Evolutionary conservation across 306 rosid genomes (phyloP).

Genomic region (Dryas drummondii): DNA sequence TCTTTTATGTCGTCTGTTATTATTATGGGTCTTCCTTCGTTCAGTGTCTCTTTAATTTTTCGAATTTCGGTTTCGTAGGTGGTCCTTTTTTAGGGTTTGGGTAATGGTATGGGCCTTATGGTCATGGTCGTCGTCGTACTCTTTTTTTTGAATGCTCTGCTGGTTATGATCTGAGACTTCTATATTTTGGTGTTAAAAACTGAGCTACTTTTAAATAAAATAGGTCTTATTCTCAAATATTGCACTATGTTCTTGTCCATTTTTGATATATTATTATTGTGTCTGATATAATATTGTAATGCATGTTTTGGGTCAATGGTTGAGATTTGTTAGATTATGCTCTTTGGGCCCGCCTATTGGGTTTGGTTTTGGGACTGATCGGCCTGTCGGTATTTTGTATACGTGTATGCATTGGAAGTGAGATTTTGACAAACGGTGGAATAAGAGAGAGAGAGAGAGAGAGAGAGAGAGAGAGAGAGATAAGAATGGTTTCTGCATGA

Average conservation of each 20-base stretch:
- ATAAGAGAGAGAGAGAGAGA: too few species aligned
- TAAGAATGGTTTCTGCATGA: neutral
- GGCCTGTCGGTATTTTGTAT: neutral
- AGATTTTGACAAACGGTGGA: too few species aligned
- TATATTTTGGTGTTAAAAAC: neutral
- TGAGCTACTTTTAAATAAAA: slow-evolving; percentile 18
- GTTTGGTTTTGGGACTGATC: neutral
- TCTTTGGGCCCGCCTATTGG: neutral
- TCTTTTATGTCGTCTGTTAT: neutral
- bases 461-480: too few species aligned
- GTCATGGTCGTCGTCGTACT: neutral
- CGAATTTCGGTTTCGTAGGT: slow-evolving; percentile 2
- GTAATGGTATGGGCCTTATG: slow-evolving; percentile 3
- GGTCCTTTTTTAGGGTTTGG: neutral
- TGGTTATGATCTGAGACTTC: slow-evolving; percentile 3
- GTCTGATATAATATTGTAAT: too few species aligned
- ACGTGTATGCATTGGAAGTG: too few species aligned
- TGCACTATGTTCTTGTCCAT: neutral
- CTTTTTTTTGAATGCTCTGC: neutral
- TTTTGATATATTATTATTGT: too few species aligned
- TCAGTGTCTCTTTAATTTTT: slow-evolving; percentile 1
- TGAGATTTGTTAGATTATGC: neutral
- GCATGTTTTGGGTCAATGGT: too few species aligned
- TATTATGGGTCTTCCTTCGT: neutral
- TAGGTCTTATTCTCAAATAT: neutral